Evolutionary conservation across 225 moss, liverwort and hornwort species (phyloP).

Genomic region (Marchantia paleacea): DNA sequence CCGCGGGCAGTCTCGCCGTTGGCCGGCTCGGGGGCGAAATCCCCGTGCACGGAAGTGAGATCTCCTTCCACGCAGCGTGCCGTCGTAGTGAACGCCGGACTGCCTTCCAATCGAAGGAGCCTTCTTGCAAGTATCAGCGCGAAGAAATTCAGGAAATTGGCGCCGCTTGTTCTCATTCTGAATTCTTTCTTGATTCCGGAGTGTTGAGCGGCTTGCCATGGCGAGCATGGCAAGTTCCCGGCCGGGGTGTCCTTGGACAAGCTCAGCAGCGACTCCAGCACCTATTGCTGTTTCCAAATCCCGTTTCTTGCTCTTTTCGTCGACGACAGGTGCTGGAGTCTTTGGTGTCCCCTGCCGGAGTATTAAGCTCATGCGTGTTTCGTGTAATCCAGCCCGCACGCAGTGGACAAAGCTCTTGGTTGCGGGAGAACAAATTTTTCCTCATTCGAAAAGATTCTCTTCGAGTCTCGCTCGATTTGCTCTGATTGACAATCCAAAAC

Average conservation of each 20-base stretch:
- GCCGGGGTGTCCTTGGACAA: background rate
- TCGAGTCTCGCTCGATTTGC: background rate
- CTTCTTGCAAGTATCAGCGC: too few relatives aligned
- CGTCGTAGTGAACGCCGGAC: too few relatives aligned
- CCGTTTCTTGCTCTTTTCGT: background rate
- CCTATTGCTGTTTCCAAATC: background rate
- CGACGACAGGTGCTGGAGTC: background rate
- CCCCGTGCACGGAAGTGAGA: too few relatives aligned
- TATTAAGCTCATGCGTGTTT: background rate
- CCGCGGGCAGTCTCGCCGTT: too few relatives aligned
- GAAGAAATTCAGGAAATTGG: too few relatives aligned
- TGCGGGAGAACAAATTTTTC: background rate
- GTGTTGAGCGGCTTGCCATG: background rate
- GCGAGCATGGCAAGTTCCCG: constrained; percentile 12
- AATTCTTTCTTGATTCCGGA: too few relatives aligned
- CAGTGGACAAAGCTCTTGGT: background rate
- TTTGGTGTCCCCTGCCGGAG: background rate
- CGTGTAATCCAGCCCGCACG: too few relatives aligned
- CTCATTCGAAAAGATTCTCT: background rate
- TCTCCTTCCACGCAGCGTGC: too few relatives aligned
- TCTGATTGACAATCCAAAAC: background rate
- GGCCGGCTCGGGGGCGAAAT: too few relatives aligned
- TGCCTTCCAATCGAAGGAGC: too few relatives aligned
- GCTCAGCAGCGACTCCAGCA: background rate
- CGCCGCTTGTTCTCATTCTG: too few relatives aligned